phyloP scores from a whole-genome alignment of 176 grass and related monocot genomes.

The Musa troglodytarum region DNA sequence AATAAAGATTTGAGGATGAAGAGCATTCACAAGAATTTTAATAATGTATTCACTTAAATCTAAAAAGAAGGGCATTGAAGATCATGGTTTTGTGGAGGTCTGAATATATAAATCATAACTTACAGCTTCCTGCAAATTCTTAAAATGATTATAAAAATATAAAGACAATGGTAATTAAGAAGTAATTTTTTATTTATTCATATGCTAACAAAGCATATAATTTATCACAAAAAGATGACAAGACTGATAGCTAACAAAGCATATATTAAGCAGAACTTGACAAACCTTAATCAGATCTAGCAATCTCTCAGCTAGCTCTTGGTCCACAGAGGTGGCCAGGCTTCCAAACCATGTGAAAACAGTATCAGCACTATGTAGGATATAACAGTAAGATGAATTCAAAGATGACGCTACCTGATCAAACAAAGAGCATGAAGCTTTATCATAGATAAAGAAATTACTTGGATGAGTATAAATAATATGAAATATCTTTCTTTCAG shows the following conservation, averaged over 20 bases:
- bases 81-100: not conserved
- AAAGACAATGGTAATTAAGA: not conserved
- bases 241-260: no score
- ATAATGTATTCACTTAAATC: no score
- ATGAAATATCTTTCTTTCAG: not conserved
- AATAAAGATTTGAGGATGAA: not conserved
- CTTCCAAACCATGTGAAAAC: conserved; percentile 87
- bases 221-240: not conserved
- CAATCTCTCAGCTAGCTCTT: conserved; percentile 84
- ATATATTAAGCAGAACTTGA: conserved; percentile 13
- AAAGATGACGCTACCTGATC: conserved; percentile 66
- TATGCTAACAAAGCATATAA: not conserved
- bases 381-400: conserved; percentile 91
- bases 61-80: no score
- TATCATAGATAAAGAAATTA: not conserved
- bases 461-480: not conserved
- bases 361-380: conserved; percentile 66
- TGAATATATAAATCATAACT: not conserved
- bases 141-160: not conserved
- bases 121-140: not conserved
- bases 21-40: not conserved
- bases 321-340: conserved; percentile 53
- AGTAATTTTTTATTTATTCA: not conserved
- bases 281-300: conserved; percentile 92
- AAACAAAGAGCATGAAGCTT: conserved; percentile 2